phyloP scores from a whole-genome alignment of 2,329 filamentous ascomycete species.

The Colletotrichum falcatum region DNA sequence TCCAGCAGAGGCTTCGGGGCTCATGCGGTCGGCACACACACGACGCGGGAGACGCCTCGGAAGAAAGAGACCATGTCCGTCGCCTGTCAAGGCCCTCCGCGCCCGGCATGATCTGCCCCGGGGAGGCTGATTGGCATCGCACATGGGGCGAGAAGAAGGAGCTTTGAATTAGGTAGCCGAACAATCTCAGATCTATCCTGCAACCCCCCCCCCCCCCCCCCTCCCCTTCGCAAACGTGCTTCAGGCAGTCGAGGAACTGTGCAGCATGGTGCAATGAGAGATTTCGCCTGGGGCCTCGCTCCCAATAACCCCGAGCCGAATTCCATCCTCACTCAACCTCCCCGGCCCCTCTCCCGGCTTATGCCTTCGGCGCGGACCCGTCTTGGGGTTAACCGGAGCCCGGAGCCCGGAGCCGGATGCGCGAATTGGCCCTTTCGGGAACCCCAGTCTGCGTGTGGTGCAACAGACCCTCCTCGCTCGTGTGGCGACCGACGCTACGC shows the following conservation, averaged over 20 bases:
- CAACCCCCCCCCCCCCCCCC: no score
- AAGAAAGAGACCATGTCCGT: neutral
- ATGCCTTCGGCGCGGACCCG: no score
- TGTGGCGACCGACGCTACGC: neutral
- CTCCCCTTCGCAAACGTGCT: neutral
- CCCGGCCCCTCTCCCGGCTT: neutral
- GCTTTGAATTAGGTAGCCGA: neutral
- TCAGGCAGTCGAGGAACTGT: conserved; percentile 5
- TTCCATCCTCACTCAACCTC: no score
- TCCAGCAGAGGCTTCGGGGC: no score
- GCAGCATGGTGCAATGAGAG: neutral
- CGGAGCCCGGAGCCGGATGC: neutral
- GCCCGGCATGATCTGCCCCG: no score
- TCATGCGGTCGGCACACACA: no score
- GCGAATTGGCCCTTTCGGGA: conserved; percentile 25
- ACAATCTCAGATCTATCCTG: neutral
- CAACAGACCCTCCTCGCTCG: neutral
- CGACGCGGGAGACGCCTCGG: neutral
- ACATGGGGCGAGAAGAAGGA: neutral
- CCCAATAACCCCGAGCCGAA: neutral
- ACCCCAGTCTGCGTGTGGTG: conserved; percentile 9
- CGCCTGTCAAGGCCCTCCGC: no score
- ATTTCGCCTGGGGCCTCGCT: neutral
- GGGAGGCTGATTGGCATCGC: neutral
- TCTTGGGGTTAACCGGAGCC: neutral